phyloP scores from a whole-genome alignment of 208 protist species.

The Angomonas desouzai region DNA sequence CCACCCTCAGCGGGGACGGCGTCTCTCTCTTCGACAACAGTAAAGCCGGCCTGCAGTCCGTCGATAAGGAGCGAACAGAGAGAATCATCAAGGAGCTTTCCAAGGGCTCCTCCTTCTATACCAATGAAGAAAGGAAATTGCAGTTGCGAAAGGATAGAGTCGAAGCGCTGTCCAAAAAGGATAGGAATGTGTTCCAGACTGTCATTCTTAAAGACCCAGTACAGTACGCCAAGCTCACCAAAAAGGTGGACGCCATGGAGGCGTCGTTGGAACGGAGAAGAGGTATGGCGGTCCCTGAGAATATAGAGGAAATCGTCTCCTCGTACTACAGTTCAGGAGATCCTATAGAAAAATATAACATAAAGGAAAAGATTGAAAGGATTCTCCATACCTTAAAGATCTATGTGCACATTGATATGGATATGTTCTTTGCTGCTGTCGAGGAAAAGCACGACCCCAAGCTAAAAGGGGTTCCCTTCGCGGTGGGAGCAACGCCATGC shows the following conservation, averaged over 20 bases:
- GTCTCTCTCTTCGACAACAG: constrained; percentile 52
- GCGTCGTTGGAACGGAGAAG: constrained; percentile 13
- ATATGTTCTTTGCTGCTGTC: constrained; percentile 90
- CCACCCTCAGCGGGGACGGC: not conserved
- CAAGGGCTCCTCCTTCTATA: constrained; percentile 56
- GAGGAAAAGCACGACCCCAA: constrained; percentile 88
- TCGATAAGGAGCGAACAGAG: constrained; percentile 53
- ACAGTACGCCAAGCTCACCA: constrained; percentile 1
- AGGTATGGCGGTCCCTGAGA: not conserved
- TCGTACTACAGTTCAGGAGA: not conserved
- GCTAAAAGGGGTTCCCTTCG: constrained; percentile 81
- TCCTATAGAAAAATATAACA: not conserved
- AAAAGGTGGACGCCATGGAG: constrained; percentile 19
- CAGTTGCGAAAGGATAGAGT: constrained; percentile 31
- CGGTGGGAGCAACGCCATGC: constrained; percentile 90
- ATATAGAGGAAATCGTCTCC: not conserved
- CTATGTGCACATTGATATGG: constrained; percentile 82
- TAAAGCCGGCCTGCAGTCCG: constrained; percentile 63
- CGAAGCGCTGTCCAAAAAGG: constrained; percentile 33
- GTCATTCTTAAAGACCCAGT: constrained; percentile 15
- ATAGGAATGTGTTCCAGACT: constrained; percentile 13
- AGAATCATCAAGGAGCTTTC: constrained; percentile 49
- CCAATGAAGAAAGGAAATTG: constrained; percentile 67
- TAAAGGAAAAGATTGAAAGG: constrained; percentile 4
- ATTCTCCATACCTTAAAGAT: constrained; percentile 18